Evolutionary conservation across 2,329 filamentous ascomycete species (phyloP).

Genomic region (Colletotrichum liriopes): DNA sequence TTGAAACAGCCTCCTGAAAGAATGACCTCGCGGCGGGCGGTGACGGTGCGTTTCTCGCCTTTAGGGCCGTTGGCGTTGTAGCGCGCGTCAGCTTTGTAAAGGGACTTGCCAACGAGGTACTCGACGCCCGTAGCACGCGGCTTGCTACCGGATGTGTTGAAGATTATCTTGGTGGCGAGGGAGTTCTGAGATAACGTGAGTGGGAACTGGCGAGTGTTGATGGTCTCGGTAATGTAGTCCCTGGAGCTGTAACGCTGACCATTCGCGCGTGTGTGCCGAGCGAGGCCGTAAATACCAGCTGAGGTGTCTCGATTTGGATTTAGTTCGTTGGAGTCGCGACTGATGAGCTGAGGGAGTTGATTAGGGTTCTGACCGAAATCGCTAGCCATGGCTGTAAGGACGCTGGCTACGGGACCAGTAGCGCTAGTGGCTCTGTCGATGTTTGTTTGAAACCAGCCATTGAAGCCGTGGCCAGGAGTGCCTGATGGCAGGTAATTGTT

Average conservation of each 20-base stretch:
- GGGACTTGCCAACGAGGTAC: conserved; percentile 43
- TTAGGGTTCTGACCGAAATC: conserved; percentile 12
- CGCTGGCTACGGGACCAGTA: conserved; percentile 8
- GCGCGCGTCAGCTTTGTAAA: conserved; percentile 44
- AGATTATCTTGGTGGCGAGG: conserved; percentile 39
- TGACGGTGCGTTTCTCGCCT: conserved; percentile 43
- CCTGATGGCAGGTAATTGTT: conserved; percentile 58
- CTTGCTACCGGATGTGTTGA: conserved; percentile 6
- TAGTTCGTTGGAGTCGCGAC: conserved; percentile 42
- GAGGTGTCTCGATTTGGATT: conserved; percentile 47
- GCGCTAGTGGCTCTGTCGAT: conserved; percentile 30
- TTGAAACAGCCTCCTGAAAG: conserved; percentile 66
- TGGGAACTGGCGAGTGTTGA: conserved; percentile 23
- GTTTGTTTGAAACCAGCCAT: conserved; percentile 55
- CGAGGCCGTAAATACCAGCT: conserved; percentile 48
- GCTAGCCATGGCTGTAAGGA: conserved; percentile 20
- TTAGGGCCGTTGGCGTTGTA: conserved; percentile 44
- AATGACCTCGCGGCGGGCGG: conserved; percentile 62
- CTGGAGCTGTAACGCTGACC: conserved; percentile 49
- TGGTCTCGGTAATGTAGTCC: conserved; percentile 46
- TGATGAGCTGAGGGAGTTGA: conserved; percentile 21
- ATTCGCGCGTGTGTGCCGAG: conserved; percentile 49
- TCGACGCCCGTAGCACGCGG: conserved; percentile 22
- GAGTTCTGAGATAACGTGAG: conserved; percentile 35
- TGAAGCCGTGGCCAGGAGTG: conserved; percentile 59